Percentiles rank a stretch among this genome's conserved stretches.
These are phyloP conservation scores for Cladosporium sp. DNA, from an alignment of 2,329 filamentous ascomycete species.

Conservation along the genomic window DNA sequence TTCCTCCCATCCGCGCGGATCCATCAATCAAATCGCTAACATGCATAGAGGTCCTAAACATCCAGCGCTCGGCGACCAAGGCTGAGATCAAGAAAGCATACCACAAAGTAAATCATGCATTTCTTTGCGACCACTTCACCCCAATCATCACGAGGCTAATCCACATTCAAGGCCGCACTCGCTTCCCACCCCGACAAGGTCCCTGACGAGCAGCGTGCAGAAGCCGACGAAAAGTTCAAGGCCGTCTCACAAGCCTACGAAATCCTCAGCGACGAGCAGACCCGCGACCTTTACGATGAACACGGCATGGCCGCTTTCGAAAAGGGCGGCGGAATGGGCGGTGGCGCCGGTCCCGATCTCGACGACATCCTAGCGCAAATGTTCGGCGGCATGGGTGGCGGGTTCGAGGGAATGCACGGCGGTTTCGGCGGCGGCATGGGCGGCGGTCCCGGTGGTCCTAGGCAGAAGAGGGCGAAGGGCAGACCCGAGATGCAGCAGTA, in stretches of 20 bases:
- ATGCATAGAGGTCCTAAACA: conserved; percentile 70
- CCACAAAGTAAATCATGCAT: conserved; percentile 61
- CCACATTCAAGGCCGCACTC: conserved; percentile 51
- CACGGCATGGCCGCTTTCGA: conserved; percentile 97
- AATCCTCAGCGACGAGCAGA: conserved; percentile 94
- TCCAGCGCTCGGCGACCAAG: conserved; percentile 69
- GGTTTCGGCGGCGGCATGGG: conserved; percentile 44
- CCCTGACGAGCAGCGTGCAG: conserved; percentile 76
- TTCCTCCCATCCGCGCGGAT: conserved; percentile 10
- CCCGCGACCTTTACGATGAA: conserved; percentile 85
- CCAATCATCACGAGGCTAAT: too few relatives aligned
- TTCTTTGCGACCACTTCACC: not conserved
- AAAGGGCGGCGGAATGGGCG: conserved; percentile 65
- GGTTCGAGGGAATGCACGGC: conserved; percentile 51
- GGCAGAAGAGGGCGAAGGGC: conserved; percentile 59
- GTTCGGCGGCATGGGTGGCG: conserved; percentile 64
- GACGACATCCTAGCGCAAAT: conserved; percentile 93
- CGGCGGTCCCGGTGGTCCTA: conserved; percentile 16
- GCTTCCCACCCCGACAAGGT: conserved; percentile 96
- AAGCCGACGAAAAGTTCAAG: conserved; percentile 92
- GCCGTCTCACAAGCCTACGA: conserved; percentile 91
- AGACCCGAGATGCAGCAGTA: conserved; percentile 88
- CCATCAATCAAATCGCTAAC: conserved; percentile 31
- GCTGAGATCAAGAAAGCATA: conserved; percentile 94
- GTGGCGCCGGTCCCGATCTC: conserved; percentile 72